These are phyloP conservation scores for Dryadomyces quercivorus DNA, from an alignment of 2,329 filamentous ascomycete genomes.

Conservation along the genomic window DNA sequence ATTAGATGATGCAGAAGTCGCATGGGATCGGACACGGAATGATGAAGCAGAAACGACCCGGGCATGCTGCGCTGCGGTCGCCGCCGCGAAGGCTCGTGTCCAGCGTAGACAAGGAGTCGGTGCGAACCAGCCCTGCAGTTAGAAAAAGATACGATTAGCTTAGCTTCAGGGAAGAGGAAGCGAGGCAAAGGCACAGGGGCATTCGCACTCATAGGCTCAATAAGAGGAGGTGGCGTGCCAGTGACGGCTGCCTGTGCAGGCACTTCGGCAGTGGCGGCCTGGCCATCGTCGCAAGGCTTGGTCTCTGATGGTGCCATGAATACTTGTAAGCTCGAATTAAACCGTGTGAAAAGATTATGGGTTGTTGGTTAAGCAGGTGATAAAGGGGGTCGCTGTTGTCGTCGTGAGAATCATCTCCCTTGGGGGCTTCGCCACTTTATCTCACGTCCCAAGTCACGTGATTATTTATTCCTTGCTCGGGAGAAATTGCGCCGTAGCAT, in stretches of 20 bases:
- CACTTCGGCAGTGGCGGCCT: neutral
- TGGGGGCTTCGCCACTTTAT: too few relatives aligned
- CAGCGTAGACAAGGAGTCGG: neutral
- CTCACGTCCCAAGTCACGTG: too few relatives aligned
- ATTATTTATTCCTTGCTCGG: too few relatives aligned
- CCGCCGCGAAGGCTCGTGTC: conserved; percentile 6
- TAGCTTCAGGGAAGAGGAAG: too few relatives aligned
- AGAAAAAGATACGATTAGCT: neutral
- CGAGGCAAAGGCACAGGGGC: neutral
- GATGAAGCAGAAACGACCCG: conserved; percentile 26
- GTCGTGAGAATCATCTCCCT: too few relatives aligned
- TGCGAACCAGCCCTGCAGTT: neutral
- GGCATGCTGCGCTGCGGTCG: conserved; percentile 15
- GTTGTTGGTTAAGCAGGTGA: too few relatives aligned
- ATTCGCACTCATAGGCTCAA: conserved; percentile 2
- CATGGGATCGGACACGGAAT: conserved; percentile 25
- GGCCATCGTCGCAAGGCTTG: neutral
- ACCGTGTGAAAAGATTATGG: neutral
- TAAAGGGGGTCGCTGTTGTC: too few relatives aligned
- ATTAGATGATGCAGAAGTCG: conserved; percentile 23
- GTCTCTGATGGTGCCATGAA: neutral
- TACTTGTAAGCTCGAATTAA: neutral
- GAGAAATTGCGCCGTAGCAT: too few relatives aligned
- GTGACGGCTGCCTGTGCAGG: neutral
- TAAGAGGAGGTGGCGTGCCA: neutral